A percentile compares a stretch with the other conserved stretches of the same genome.
Evolutionary conservation across 345 rosid species (phyloP).

Genomic region (Syzygium jambos): DNA sequence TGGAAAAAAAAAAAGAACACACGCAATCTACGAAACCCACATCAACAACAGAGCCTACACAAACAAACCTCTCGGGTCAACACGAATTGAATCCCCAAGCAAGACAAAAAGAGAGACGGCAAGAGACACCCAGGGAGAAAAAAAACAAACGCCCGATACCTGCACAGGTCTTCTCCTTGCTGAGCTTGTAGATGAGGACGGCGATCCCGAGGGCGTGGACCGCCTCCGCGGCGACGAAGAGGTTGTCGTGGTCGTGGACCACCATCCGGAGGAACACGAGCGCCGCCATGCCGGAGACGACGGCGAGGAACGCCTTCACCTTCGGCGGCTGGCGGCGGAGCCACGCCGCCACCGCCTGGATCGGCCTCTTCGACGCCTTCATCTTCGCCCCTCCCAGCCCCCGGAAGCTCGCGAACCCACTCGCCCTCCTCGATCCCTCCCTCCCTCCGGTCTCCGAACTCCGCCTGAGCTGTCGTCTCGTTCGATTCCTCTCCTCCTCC

Average conservation of each 20-base stretch:
- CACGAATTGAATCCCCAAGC: neutral
- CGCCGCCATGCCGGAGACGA: slow-evolving; percentile 56
- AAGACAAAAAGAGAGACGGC: neutral
- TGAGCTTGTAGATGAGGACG: slow-evolving; percentile 86
- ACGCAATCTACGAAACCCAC: neutral
- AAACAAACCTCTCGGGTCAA: neutral
- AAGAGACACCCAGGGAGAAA: neutral
- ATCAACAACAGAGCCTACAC: neutral
- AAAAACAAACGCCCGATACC: slow-evolving; percentile 18
- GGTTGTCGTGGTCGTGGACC: slow-evolving; percentile 86
- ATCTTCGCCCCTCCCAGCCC: neutral
- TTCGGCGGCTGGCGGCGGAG: slow-evolving; percentile 86
- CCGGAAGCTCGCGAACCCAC: too few species aligned
- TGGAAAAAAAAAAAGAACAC: neutral
- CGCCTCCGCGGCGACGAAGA: slow-evolving; percentile 84
- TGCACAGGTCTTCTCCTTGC: slow-evolving; percentile 85
- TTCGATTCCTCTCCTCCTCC: neutral
- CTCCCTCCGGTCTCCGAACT: neutral
- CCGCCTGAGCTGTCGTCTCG: neutral
- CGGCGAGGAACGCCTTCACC: slow-evolving; percentile 63
- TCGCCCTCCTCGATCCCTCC: too few species aligned
- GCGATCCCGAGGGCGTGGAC: slow-evolving; percentile 80
- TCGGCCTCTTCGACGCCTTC: slow-evolving; percentile 34
- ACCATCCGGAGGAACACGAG: slow-evolving; percentile 63
- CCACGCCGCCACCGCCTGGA: slow-evolving; percentile 66